A percentile compares a stretch with the other conserved stretches of the same genome.
Evolutionary conservation across 2,329 filamentous ascomycete genomes (phyloP).

Genomic region (Ophiostoma montium): DNA sequence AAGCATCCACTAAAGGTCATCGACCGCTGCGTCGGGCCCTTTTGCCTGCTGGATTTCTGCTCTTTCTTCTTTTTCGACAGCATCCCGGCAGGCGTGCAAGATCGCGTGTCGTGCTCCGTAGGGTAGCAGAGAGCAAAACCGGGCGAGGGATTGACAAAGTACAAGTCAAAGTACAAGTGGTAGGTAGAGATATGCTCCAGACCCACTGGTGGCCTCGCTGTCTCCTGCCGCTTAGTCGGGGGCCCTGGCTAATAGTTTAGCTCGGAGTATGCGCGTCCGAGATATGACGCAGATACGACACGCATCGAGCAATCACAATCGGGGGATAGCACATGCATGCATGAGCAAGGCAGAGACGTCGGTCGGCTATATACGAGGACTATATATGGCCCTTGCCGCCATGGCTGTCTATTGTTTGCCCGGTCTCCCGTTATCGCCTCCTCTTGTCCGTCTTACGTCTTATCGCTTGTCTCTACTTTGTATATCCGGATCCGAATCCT

Average conservation of each 20-base stretch:
- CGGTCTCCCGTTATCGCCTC: not conserved
- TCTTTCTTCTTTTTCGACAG: not conserved
- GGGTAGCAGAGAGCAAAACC: not conserved
- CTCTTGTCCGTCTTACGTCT: not conserved
- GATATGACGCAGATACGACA: not conserved
- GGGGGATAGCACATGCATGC: no score
- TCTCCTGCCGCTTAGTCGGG: not conserved
- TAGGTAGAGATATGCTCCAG: not conserved
- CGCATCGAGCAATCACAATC: not conserved
- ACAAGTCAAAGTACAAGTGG: no score
- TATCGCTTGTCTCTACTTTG: no score
- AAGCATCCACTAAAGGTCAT: constrained; percentile 2
- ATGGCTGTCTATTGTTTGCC: not conserved
- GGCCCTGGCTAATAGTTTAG: no score
- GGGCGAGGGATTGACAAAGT: not conserved
- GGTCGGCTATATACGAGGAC: no score
- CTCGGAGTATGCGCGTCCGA: no score
- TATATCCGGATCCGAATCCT: no score
- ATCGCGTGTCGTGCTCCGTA: not conserved
- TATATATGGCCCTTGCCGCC: no score
- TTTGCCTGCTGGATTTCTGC: not conserved
- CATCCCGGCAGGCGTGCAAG: not conserved
- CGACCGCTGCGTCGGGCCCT: not conserved
- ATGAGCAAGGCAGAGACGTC: no score
- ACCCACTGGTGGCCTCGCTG: not conserved